Percentiles rank a stretch among this genome's conserved stretches.
These are phyloP conservation scores for Vachellia collinsii DNA, from an alignment of 306 rosid genomes.

Conservation along the genomic window DNA sequence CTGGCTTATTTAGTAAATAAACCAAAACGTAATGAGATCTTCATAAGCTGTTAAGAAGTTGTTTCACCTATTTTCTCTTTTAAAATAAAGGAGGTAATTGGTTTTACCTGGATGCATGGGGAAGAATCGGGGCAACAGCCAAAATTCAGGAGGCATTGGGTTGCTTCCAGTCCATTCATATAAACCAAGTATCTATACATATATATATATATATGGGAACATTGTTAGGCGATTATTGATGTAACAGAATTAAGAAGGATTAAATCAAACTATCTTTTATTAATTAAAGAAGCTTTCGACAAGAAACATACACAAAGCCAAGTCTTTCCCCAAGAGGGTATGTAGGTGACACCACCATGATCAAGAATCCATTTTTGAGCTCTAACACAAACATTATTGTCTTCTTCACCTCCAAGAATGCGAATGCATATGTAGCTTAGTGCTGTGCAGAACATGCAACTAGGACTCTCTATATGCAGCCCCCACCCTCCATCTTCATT, in stretches of 20 bases:
- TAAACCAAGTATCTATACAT: constrained; percentile 6
- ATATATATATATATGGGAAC: no score
- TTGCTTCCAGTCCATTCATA: constrained; percentile 1
- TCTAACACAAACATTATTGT: background rate
- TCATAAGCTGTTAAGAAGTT: no score
- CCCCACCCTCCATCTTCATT: constrained; percentile 74
- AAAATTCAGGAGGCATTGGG: constrained; percentile 15
- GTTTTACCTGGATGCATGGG: constrained; percentile 5
- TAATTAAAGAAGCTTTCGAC: background rate
- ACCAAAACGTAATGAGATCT: no score
- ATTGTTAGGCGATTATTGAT: background rate
- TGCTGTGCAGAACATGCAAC: constrained; percentile 59
- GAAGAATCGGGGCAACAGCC: constrained; percentile 29
- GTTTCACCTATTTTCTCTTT: background rate
- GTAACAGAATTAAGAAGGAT: background rate
- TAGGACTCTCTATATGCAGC: constrained; percentile 56
- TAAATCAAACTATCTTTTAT: background rate
- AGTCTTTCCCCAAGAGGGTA: background rate
- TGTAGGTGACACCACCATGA: background rate
- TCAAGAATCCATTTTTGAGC: constrained; percentile 2
- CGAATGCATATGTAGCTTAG: constrained; percentile 61
- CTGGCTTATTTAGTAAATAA: no score
- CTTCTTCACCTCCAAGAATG: constrained; percentile 50
- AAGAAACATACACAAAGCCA: background rate
- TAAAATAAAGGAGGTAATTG: background rate